phyloP scores from a whole-genome alignment of 2,329 filamentous ascomycete species.

The Fusarium camptoceras region DNA sequence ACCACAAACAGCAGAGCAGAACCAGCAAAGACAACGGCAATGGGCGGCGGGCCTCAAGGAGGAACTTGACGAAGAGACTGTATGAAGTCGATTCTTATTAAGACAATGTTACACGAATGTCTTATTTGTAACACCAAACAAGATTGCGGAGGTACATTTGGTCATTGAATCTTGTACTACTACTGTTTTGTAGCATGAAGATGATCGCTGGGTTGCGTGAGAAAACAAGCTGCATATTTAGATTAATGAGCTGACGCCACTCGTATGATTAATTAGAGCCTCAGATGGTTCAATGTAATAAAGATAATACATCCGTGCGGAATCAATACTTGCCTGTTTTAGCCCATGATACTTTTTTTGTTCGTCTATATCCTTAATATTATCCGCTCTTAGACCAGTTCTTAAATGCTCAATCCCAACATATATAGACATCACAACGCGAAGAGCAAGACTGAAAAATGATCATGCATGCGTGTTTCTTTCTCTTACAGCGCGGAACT shows the following conservation, averaged over 20 bases:
- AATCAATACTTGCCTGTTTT: not conserved
- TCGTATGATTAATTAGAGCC: constrained; percentile 4
- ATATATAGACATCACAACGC: constrained; percentile 4
- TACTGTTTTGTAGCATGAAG: not conserved
- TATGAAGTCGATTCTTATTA: constrained; percentile 15
- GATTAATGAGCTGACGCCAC: constrained; percentile 13
- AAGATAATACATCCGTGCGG: not conserved
- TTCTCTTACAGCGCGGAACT: constrained; percentile 43
- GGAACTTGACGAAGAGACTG: constrained; percentile 39
- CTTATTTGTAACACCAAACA: constrained; percentile 8
- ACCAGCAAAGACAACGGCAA: constrained; percentile 24
- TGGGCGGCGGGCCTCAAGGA: constrained; percentile 40
- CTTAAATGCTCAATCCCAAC: not conserved
- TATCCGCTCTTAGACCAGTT: not conserved
- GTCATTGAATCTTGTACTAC: constrained; percentile 2
- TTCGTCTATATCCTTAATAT: not conserved
- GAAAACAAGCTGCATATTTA: not conserved
- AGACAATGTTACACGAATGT: constrained; percentile 5
- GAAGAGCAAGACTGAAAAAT: not conserved
- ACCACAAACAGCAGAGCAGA: constrained; percentile 32
- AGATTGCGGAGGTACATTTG: not conserved
- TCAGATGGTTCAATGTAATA: constrained; percentile 1
- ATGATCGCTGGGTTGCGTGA: not conserved
- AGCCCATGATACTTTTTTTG: not conserved
- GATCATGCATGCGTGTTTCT: constrained; percentile 42